Percentiles rank a stretch among this genome's conserved stretches.
Evolutionary conservation across 768 basidiomycete genomes (phyloP).

Genomic region (Galerina marginata): DNA sequence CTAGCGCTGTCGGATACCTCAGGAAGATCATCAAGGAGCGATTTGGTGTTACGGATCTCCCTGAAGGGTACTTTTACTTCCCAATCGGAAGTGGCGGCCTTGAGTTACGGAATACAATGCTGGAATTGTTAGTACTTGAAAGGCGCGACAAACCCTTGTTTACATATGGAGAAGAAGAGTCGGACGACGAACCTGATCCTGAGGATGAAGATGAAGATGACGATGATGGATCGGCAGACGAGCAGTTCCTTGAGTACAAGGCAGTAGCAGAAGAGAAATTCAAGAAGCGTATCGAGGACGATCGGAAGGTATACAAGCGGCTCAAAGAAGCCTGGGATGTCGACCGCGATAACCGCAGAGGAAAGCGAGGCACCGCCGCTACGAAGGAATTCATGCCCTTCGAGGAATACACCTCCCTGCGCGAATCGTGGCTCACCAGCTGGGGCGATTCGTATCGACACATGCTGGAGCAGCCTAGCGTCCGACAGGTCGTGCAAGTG

Average conservation of each 20-base stretch:
- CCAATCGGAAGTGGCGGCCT: conserved; percentile 42
- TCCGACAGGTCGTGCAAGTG: conserved; percentile 4
- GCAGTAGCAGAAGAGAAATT: conserved; percentile 24
- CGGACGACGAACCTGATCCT: neutral
- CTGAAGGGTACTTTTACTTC: conserved; percentile 47
- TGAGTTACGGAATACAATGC: conserved; percentile 42
- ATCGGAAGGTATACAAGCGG: conserved; percentile 27
- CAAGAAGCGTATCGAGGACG: conserved; percentile 25
- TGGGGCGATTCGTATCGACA: conserved; percentile 32
- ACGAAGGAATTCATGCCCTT: conserved; percentile 31
- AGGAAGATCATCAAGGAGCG: conserved; percentile 31
- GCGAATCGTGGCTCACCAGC: conserved; percentile 23
- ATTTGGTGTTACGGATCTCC: conserved; percentile 39
- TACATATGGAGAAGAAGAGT: conserved; percentile 1
- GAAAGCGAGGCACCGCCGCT: neutral
- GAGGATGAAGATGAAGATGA: neutral
- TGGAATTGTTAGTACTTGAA: conserved; percentile 39
- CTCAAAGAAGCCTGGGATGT: conserved; percentile 32
- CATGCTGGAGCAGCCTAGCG: conserved; percentile 26
- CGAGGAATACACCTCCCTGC: conserved; percentile 32
- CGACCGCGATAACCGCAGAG: conserved; percentile 6
- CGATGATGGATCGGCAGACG: no score
- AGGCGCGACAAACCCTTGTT: neutral
- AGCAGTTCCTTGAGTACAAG: conserved; percentile 21
- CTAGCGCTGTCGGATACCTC: conserved; percentile 29